These are phyloP conservation scores for Leptographium radiaticola DNA, from an alignment of 2,329 filamentous ascomycete species.

Conservation along the genomic window DNA sequence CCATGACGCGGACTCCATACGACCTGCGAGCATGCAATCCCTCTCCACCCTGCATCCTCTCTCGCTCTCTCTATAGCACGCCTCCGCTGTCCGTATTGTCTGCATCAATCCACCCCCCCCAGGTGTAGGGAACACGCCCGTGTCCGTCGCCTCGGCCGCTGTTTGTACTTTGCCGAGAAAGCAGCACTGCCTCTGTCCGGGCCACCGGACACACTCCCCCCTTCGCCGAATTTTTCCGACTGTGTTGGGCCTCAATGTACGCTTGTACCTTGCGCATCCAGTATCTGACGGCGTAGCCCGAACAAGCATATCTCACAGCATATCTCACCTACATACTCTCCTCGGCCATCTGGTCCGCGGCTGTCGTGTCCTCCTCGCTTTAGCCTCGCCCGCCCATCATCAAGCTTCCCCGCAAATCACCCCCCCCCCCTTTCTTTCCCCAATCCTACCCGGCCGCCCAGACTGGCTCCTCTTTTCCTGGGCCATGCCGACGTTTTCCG, in stretches of 20 bases:
- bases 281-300: background rate
- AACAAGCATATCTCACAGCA: too few relatives aligned
- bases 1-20: background rate
- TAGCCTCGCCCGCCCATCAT: background rate
- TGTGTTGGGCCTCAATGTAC: background rate
- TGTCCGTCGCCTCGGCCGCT: background rate
- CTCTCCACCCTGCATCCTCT: background rate
- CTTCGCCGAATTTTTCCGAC: background rate
- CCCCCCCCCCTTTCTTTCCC: background rate
- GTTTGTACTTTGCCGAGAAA: background rate
- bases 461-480: background rate
- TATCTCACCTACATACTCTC: background rate
- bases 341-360: background rate
- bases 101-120: background rate
- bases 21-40: background rate
- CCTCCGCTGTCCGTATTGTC: too few relatives aligned
- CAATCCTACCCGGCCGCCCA: background rate
- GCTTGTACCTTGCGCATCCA: background rate
- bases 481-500: background rate
- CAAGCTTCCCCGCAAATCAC: background rate
- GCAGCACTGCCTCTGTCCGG: background rate
- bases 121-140: background rate
- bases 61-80: too few relatives aligned
- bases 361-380: background rate
- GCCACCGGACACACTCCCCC: background rate